Evolutionary conservation across 345 rosid species (phyloP).

Genomic region (Turritis glabra): DNA sequence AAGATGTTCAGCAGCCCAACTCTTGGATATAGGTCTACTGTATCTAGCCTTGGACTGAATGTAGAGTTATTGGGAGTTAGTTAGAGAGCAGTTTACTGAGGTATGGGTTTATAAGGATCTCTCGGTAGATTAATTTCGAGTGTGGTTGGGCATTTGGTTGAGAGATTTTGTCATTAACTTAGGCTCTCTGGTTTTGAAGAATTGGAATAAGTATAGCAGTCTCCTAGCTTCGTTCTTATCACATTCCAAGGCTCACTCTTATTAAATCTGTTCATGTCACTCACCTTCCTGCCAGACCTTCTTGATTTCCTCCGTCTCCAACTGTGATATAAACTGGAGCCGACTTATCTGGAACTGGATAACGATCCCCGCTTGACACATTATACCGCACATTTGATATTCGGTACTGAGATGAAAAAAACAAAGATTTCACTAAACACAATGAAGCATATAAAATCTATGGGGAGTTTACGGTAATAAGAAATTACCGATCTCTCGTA

Average conservation of each 20-base stretch:
- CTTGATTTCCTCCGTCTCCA: slow-evolving; percentile 97
- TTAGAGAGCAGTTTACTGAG: not conserved
- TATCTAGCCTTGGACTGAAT: not conserved
- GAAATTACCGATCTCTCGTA: slow-evolving; percentile 92
- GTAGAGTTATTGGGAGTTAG: not conserved
- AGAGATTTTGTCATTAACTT: not conserved
- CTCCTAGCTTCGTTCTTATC: not conserved
- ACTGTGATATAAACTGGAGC: slow-evolving; percentile 90
- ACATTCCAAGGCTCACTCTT: not conserved
- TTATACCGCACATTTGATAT: slow-evolving; percentile 77
- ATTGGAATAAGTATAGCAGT: not conserved
- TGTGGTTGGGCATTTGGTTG: not conserved
- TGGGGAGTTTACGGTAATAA: slow-evolving; percentile 13
- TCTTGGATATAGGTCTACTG: not conserved
- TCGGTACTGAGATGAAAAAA: slow-evolving; percentile 56
- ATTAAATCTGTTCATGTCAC: not conserved
- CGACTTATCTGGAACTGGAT: slow-evolving; percentile 69
- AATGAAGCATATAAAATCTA: not conserved
- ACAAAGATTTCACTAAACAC: not conserved
- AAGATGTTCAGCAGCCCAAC: not conserved
- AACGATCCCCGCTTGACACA: slow-evolving; percentile 62
- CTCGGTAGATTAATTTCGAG: not conserved
- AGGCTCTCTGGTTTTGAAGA: not conserved
- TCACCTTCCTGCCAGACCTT: slow-evolving; percentile 83
- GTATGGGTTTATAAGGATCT: not conserved